Conservation (phyloP, 1,139 yeast genomes). For the Blastobotrys indianensis region DNA sequence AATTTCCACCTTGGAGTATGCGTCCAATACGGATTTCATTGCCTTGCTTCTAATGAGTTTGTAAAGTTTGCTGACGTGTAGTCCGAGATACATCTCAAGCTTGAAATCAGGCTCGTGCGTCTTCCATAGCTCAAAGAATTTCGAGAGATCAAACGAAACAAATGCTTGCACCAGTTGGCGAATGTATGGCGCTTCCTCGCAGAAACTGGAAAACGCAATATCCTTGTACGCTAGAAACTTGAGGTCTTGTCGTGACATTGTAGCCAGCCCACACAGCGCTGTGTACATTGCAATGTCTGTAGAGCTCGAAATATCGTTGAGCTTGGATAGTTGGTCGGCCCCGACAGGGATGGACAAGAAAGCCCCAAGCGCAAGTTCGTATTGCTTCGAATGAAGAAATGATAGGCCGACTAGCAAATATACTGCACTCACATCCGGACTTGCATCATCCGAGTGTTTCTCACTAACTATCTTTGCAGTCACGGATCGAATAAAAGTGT, state of each 20-base stretch:
- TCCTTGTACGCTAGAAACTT: constrained; percentile 36
- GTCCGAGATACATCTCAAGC: constrained; percentile 19
- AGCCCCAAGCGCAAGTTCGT: constrained; percentile 11
- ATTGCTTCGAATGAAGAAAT: constrained; percentile 9
- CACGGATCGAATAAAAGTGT: constrained; percentile 1
- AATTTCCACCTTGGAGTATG: constrained; percentile 18
- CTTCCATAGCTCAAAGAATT: constrained; percentile 18
- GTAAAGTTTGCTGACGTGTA: constrained; percentile 13
- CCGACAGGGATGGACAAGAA: constrained; percentile 8
- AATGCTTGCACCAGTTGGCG: constrained; percentile 16
- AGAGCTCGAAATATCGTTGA: background rate
- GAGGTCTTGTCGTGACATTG: constrained; percentile 22
- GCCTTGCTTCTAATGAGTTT: constrained; percentile 20
- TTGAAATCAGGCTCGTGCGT: constrained; percentile 17
- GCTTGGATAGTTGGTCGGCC: background rate
- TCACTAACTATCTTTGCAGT: background rate
- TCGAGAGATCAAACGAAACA: constrained; percentile 14
- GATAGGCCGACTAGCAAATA: constrained; percentile 8
- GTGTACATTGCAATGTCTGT: constrained; percentile 21
- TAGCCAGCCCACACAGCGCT: constrained; percentile 24
- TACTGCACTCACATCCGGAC: background rate
- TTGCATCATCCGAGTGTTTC: background rate
- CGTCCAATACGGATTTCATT: constrained; percentile 21
- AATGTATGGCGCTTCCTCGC: constrained; percentile 33
- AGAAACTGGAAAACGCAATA: constrained; percentile 60